A percentile compares a stretch with the other conserved stretches of the same genome.
These are phyloP conservation scores for Meyerozyma guilliermondii DNA, from an alignment of 1,139 yeast genomes.

Conservation along the genomic window DNA sequence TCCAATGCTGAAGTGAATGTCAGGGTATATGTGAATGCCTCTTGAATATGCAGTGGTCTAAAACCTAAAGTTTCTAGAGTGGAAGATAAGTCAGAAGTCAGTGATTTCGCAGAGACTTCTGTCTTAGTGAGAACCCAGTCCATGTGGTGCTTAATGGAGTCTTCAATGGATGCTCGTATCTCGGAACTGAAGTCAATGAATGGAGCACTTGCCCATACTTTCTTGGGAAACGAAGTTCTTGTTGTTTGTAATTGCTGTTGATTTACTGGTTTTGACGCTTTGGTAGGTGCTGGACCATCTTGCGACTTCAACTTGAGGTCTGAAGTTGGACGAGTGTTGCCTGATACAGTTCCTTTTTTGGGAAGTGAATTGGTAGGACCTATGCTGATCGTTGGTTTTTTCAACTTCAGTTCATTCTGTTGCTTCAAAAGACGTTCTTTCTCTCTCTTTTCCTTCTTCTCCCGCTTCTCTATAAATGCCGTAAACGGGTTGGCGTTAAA, in stretches of 20 bases:
- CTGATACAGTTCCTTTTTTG: not conserved
- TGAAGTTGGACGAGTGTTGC: not conserved
- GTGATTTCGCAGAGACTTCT: not conserved
- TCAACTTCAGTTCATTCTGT: constrained; percentile 33
- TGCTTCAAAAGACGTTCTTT: constrained; percentile 41
- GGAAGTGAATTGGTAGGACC: constrained; percentile 4
- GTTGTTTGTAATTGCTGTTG: not conserved
- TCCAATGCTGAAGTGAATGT: constrained; percentile 58
- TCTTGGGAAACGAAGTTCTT: constrained; percentile 41
- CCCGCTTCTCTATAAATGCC: constrained; percentile 51
- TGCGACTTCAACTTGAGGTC: not conserved
- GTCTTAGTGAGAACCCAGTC: constrained; percentile 40
- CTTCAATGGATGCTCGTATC: constrained; percentile 49
- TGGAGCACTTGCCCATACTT: constrained; percentile 63
- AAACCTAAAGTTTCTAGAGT: constrained; percentile 55
- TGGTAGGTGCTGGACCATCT: not conserved
- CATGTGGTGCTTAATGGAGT: constrained; percentile 47
- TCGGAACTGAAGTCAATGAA: constrained; percentile 47
- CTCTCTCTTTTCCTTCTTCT: constrained; percentile 31
- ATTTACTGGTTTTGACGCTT: not conserved
- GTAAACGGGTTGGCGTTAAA: constrained; percentile 73
- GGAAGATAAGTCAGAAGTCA: constrained; percentile 3
- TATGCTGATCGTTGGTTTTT: constrained; percentile 40
- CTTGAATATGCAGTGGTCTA: constrained; percentile 61
- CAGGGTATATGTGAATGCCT: constrained; percentile 60